These are phyloP conservation scores for Nadsonia starkeyi-henricii DNA, from an alignment of 1,139 yeast species.

Conservation along the genomic window DNA sequence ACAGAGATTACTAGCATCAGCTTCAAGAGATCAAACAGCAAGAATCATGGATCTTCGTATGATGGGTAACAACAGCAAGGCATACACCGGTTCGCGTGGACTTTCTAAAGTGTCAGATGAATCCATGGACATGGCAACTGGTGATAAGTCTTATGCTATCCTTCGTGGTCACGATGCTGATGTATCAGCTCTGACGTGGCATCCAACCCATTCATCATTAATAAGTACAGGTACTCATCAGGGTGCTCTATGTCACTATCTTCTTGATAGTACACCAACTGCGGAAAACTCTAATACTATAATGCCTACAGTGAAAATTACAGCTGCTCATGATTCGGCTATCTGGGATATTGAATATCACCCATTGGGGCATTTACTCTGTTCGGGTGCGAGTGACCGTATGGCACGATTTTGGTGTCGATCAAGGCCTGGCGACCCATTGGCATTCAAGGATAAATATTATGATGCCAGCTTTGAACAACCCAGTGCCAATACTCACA, in stretches of 20 bases:
- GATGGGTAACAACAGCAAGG: constrained; percentile 41
- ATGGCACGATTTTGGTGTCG: constrained; percentile 94
- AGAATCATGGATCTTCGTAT: constrained; percentile 76
- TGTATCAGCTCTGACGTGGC: constrained; percentile 80
- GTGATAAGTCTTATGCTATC: constrained; percentile 30
- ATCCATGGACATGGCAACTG: constrained; percentile 2
- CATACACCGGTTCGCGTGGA: neutral
- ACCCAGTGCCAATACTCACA: neutral
- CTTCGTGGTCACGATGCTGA: constrained; percentile 76
- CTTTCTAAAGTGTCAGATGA: neutral
- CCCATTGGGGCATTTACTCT: constrained; percentile 82
- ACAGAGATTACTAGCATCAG: constrained; percentile 63
- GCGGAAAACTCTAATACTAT: constrained; percentile 16
- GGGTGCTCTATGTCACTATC: constrained; percentile 72
- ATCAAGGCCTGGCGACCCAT: constrained; percentile 79
- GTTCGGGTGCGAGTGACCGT: constrained; percentile 89
- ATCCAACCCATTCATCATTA: constrained; percentile 72
- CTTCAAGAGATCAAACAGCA: constrained; percentile 79
- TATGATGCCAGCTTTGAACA: constrained; percentile 42
- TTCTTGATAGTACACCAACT: constrained; percentile 35
- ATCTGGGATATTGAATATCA: constrained; percentile 83
- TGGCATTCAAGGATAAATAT: constrained; percentile 69
- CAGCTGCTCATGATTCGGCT: constrained; percentile 90
- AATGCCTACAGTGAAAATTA: constrained; percentile 36
- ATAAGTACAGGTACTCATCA: constrained; percentile 81